Percentiles rank a stretch among this genome's conserved stretches.
Conservation (phyloP, 139 green algal genomes). For the Tetraselmis chui region DNA sequence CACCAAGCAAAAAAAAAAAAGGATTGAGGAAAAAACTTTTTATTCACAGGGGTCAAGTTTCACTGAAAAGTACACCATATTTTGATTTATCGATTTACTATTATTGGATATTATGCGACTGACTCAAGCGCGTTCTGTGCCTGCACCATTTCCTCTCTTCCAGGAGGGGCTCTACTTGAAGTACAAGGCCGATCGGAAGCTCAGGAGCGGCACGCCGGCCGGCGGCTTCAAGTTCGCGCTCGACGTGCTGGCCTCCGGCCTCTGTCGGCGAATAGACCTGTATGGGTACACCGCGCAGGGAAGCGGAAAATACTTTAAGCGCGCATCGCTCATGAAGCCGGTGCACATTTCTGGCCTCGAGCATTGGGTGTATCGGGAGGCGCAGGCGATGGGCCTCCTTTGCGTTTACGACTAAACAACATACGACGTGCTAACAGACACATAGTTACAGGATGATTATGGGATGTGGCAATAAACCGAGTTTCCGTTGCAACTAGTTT, state of each 20-base stretch:
- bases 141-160: neutral
- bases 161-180: neutral
- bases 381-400: neutral
- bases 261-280: neutral
- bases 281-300: conserved; percentile 1
- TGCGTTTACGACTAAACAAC: conserved; percentile 2
- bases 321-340: neutral
- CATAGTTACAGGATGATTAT: too few species aligned
- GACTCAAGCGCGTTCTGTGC: too few species aligned
- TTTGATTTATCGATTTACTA: too few species aligned
- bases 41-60: too few species aligned
- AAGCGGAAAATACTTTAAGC: neutral
- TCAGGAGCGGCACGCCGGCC: neutral
- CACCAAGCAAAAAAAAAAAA: too few species aligned
- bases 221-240: conserved; percentile 1
- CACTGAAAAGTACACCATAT: too few species aligned
- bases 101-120: too few species aligned
- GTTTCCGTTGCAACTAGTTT: too few species aligned
- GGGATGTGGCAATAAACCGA: too few species aligned
- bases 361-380: neutral
- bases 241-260: neutral
- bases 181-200: neutral
- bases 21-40: too few species aligned
- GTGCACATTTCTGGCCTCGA: conserved; percentile 1
- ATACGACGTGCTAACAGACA: too few species aligned